These are phyloP conservation scores for Candida odintsovae DNA, from an alignment of 805 yeast genomes.

Conservation along the genomic window DNA sequence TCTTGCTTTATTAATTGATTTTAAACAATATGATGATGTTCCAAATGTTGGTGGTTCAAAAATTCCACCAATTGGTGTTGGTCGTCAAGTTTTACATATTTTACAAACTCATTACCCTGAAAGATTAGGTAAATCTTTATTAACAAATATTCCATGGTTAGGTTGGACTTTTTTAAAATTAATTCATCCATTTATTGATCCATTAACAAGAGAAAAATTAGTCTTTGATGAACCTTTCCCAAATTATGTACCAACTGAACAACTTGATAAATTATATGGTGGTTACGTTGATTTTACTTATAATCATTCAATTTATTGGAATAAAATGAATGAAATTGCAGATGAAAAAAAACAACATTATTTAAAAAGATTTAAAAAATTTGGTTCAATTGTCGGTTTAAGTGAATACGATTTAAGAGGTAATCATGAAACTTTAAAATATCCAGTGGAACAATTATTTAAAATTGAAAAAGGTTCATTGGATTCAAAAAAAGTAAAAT, in stretches of 20 bases:
- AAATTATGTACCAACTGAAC: conserved; percentile 71
- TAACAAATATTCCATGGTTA: conserved; percentile 87
- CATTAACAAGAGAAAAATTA: conserved; percentile 85
- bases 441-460: conserved; percentile 3
- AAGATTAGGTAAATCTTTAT: conserved; percentile 83
- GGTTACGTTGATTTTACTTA: conserved; percentile 81
- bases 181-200: conserved; percentile 92
- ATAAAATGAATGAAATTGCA: conserved; percentile 55
- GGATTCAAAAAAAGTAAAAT: too few species aligned
- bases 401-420: conserved; percentile 76
- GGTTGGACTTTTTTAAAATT: conserved; percentile 87
- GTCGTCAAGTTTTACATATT: conserved; percentile 85
- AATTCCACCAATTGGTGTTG: conserved; percentile 78
- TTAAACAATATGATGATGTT: conserved; percentile 60
- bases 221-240: conserved; percentile 85
- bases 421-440: conserved; percentile 1
- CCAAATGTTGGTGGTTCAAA: conserved; percentile 48
- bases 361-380: conserved; percentile 56
- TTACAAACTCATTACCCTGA: conserved; percentile 96
- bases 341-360: conserved; percentile 50
- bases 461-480: not conserved
- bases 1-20: conserved; percentile 83
- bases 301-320: conserved; percentile 75
- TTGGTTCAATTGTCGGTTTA: conserved; percentile 69
- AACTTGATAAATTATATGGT: conserved; percentile 77